Base-by-base conservation (phyloP, 768 basidiomycete species). In the Inosperma sp. region DNA sequence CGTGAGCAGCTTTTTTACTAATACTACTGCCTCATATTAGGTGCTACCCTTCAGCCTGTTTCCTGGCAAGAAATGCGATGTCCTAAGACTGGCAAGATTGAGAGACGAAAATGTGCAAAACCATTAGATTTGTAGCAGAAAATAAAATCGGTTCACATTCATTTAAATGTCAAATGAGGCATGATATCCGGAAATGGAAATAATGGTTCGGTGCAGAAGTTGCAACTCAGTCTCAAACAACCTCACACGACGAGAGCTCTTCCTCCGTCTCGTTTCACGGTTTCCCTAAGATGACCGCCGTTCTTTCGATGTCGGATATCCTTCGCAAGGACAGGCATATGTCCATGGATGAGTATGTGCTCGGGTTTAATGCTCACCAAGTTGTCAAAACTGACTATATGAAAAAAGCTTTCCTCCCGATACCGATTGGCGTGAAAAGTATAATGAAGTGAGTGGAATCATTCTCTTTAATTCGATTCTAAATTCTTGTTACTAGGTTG, bases 41-140 rank as follows among this genome's bases (percentile, higher is more conserved):
- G 89, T 48, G 82, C 79, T 8, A 86, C 86, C 19, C 84, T 93
- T 80, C 83, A 88, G 51, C 86, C 91, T 0, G 80, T 90, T 12
- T 90, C 87, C 2, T 93, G 91, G 91, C 83, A 88, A 68, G 88
- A 88, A 65, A 93, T 93, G 91, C 79, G 88, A 17, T 92, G 89
- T 63, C 82, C 87, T 16, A 83, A 81, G 64, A 91, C 89, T 13
- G 88, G 89, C 4, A 78, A 73, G 56, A 71, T 84, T 39, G 91
- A 93, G 65, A 86, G 80, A 58, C 78, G 91, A 52, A 93, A 93
- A 63, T 91, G 88, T 59, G 89, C 89, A 34, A 91, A 90, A 65
- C 89, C 90, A 48, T 83, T 90, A 54, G 78, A 75, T 40, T 53
- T 83, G 62, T 83, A 70, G 57, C 35, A 51, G 47, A 29, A 17